phyloP scores from a whole-genome alignment of 768 basidiomycete genomes.

The Paxillus rubicundulus region DNA sequence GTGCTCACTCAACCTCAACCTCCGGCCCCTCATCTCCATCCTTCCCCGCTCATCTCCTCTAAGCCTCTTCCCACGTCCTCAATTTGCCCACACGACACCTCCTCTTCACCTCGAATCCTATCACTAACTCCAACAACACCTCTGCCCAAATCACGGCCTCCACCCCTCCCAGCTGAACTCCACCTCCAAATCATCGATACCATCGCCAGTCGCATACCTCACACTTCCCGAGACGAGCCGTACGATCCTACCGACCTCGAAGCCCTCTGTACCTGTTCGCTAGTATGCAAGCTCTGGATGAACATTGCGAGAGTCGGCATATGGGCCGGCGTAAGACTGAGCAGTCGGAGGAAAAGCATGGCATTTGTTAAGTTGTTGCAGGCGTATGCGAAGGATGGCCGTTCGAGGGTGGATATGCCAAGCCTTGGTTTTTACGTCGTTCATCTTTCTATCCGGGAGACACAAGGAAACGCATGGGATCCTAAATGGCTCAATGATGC shows the following conservation, averaged over 20 bases:
- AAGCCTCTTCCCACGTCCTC: neutral
- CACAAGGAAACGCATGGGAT: slow-evolving; percentile 32
- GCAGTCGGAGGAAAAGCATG: slow-evolving; percentile 17
- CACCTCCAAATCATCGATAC: slow-evolving; percentile 30
- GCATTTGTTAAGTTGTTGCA: slow-evolving; percentile 17
- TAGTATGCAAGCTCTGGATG: slow-evolving; percentile 33
- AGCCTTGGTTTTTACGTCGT: slow-evolving; percentile 57
- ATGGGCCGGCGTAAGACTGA: slow-evolving; percentile 24
- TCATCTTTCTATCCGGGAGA: slow-evolving; percentile 27
- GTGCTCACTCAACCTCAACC: slow-evolving; percentile 9
- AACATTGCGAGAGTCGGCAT: slow-evolving; percentile 21
- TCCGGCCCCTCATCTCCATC: slow-evolving; percentile 2
- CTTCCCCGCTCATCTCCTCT: slow-evolving; percentile 1
- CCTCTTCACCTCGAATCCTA: neutral
- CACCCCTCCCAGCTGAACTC: slow-evolving; percentile 28
- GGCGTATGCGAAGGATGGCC: slow-evolving; percentile 29
- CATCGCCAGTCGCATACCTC: slow-evolving; percentile 17
- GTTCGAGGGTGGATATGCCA: slow-evolving; percentile 37
- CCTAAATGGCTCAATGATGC: slow-evolving; percentile 33
- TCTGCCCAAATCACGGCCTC: slow-evolving; percentile 3
- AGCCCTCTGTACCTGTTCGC: slow-evolving; percentile 24
- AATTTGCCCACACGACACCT: neutral
- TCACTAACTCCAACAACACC: slow-evolving; percentile 1
- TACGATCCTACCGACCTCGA: slow-evolving; percentile 17
- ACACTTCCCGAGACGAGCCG: slow-evolving; percentile 6